Percentiles rank a stretch among this genome's conserved stretches.
phyloP scores from a whole-genome alignment of 2,329 filamentous ascomycete species.

The Ascochyta fabae region DNA sequence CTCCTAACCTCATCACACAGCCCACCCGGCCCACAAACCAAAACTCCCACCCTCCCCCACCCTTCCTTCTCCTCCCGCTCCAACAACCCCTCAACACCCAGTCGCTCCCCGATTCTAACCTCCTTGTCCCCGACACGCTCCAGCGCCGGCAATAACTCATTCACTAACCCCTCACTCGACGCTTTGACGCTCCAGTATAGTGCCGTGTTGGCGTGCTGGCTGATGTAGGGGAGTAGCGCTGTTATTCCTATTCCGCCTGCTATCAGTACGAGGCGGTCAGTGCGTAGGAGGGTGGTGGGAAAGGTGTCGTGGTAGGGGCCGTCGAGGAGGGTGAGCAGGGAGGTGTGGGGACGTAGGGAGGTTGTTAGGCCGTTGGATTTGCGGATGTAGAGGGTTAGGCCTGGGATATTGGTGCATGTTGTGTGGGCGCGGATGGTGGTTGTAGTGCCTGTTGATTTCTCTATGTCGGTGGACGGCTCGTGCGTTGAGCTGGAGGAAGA shows the following conservation, averaged over 20 bases:
- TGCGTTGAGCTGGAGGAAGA: slow-evolving; percentile 6
- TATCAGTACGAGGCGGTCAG: slow-evolving; percentile 49
- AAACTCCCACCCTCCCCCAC: slow-evolving; percentile 49
- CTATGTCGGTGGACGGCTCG: neutral
- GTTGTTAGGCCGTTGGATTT: slow-evolving; percentile 49
- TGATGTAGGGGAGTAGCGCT: slow-evolving; percentile 48
- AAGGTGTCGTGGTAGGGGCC: slow-evolving; percentile 51
- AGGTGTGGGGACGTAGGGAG: slow-evolving; percentile 26
- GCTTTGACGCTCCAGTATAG: slow-evolving; percentile 50
- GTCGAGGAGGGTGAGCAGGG: slow-evolving; percentile 51
- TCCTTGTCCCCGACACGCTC: slow-evolving; percentile 42
- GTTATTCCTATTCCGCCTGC: slow-evolving; percentile 59
- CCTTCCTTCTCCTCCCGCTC: slow-evolving; percentile 42
- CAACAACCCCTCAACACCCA: slow-evolving; percentile 45
- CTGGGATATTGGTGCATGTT: slow-evolving; percentile 10
- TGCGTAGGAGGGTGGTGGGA: slow-evolving; percentile 21
- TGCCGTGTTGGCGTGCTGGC: slow-evolving; percentile 49
- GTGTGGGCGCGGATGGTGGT: neutral
- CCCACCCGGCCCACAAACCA: slow-evolving; percentile 51
- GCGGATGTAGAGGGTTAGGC: slow-evolving; percentile 49
- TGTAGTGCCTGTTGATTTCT: neutral
- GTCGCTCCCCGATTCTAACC: slow-evolving; percentile 45
- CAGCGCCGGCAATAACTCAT: slow-evolving; percentile 40
- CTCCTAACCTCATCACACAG: slow-evolving; percentile 52
- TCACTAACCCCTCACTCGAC: slow-evolving; percentile 33